Evolutionary conservation across 148 eudicot genomes (phyloP).

Genomic region (Rhododendron griersonianum): DNA sequence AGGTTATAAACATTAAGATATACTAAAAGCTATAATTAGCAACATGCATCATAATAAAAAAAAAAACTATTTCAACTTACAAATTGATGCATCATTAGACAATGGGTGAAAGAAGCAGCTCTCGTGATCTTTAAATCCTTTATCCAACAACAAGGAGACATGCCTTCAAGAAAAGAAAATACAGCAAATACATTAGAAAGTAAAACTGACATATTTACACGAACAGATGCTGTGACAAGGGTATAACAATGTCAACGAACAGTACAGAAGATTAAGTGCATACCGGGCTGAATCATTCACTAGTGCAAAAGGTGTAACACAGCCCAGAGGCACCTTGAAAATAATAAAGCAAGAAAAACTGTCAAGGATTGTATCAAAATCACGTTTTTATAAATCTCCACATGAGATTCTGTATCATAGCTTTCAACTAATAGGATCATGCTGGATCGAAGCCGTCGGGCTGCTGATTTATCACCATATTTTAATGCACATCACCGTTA

Average conservation of each 20-base stretch:
- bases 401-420: neutral
- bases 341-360: slow-evolving; percentile 18
- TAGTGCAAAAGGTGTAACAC: slow-evolving; percentile 91
- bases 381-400: neutral
- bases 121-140: slow-evolving; percentile 59
- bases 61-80: slow-evolving; percentile 33
- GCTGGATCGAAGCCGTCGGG: neutral
- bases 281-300: slow-evolving; percentile 90
- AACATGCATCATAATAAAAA: neutral
- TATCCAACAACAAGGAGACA: slow-evolving; percentile 47
- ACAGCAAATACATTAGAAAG: neutral
- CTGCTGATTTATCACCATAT: neutral
- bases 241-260: neutral
- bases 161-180: slow-evolving; percentile 33
- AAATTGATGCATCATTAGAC: slow-evolving; percentile 73
- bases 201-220: neutral
- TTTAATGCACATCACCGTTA: neutral
- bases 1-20: neutral
- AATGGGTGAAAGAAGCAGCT: slow-evolving; percentile 84
- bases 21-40: neutral
- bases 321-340: slow-evolving; percentile 78
- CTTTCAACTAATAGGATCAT: neutral
- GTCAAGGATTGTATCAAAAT: slow-evolving; percentile 9
- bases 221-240: neutral
- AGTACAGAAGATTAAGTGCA: slow-evolving; percentile 5